Conservation (phyloP, 345 rosid species). For the Moricandia moricandioides region DNA sequence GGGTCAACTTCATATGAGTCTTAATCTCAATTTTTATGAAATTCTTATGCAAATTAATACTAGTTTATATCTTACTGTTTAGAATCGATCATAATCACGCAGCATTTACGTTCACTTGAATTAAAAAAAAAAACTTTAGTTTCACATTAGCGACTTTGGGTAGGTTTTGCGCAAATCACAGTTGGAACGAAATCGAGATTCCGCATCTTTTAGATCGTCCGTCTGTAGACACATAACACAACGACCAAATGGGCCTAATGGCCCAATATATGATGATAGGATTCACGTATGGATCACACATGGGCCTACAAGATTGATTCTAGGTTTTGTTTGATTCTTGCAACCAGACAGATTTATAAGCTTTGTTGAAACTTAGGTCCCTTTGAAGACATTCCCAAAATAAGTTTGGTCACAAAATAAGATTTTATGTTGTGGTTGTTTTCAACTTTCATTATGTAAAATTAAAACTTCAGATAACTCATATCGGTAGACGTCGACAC, state of each 20-base stretch:
- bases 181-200: conserved; percentile 25
- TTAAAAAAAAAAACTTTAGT: neutral
- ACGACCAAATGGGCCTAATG: neutral
- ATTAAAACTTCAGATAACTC: neutral
- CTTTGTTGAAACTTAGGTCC: neutral
- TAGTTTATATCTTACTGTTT: neutral
- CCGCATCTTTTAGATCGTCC: conserved; percentile 27
- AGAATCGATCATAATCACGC: neutral
- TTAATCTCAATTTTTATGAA: neutral
- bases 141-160: neutral
- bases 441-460: neutral
- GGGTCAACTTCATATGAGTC: neutral
- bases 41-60: neutral
- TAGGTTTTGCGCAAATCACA: neutral
- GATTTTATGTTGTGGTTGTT: neutral
- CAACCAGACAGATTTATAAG: neutral
- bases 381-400: too few species aligned
- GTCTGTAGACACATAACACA: neutral
- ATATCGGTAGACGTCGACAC: neutral
- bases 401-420: too few species aligned
- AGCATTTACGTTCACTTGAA: neutral
- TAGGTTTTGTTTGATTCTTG: neutral
- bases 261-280: neutral
- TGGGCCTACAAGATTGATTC: neutral
- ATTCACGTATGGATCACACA: neutral